Percentiles rank a stretch among this genome's conserved stretches.
These are phyloP conservation scores for Aspergillus novoparasiticus DNA, from an alignment of 2,329 filamentous ascomycete genomes.

Conservation along the genomic window DNA sequence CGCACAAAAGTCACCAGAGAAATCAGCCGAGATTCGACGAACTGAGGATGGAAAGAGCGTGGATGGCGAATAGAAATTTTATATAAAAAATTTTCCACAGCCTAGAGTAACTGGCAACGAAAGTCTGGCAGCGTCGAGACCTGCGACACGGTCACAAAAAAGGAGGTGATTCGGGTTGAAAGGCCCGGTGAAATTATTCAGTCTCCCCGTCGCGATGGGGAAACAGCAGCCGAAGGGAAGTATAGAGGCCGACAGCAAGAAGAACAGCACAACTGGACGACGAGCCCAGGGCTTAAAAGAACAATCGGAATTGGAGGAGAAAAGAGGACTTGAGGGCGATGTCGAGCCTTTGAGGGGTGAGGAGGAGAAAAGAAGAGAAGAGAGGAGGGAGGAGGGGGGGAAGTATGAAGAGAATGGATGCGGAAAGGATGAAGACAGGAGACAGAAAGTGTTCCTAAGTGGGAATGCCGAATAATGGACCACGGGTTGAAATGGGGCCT, in stretches of 20 bases:
- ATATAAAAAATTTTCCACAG: conserved; percentile 14
- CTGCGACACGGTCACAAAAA: conserved; percentile 34
- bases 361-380: conserved; percentile 10
- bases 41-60: conserved; percentile 23
- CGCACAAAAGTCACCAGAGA: conserved; percentile 11
- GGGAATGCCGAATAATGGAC: conserved; percentile 25
- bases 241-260: conserved; percentile 3
- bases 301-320: conserved; percentile 4
- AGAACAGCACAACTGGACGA: conserved; percentile 22
- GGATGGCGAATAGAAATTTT: conserved; percentile 18
- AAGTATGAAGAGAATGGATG: conserved; percentile 17
- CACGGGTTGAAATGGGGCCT: conserved; percentile 24
- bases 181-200: conserved; percentile 10
- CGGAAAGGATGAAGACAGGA: conserved; percentile 20
- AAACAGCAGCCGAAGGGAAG: conserved; percentile 3
- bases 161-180: neutral
- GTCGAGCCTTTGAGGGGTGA: conserved; percentile 14
- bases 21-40: conserved; percentile 6
- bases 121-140: conserved; percentile 39
- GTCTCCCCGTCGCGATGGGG: conserved; percentile 5
- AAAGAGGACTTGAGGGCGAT: conserved; percentile 2
- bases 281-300: conserved; percentile 19
- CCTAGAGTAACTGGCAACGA: conserved; percentile 33
- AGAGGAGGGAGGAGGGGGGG: conserved; percentile 11
- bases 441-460: conserved; percentile 21